Evolutionary conservation across 495 filamentous ascomycete genomes (phyloP).

Genomic region (Xylaria nigripes): DNA sequence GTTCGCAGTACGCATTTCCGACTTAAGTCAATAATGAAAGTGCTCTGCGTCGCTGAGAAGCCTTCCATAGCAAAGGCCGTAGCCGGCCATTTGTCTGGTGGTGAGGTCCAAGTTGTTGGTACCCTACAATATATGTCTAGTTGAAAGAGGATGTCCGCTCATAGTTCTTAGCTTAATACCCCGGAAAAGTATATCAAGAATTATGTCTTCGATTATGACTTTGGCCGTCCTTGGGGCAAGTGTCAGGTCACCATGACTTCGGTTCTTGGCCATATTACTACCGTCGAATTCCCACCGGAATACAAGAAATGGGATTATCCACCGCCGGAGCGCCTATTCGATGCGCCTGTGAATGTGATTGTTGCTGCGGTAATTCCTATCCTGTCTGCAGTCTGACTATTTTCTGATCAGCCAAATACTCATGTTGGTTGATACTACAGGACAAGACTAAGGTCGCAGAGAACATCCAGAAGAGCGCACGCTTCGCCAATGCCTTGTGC

Average conservation of each 20-base stretch:
- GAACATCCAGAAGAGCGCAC: slow-evolving; percentile 76
- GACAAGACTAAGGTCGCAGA: slow-evolving; percentile 71
- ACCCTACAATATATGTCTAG: neutral
- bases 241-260: slow-evolving; percentile 87
- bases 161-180: slow-evolving; percentile 38
- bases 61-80: slow-evolving; percentile 94
- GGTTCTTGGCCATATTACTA: slow-evolving; percentile 77
- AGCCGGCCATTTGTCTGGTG: slow-evolving; percentile 76
- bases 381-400: neutral
- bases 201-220: slow-evolving; percentile 84
- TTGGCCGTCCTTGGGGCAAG: slow-evolving; percentile 69
- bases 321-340: slow-evolving; percentile 70
- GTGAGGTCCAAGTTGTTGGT: slow-evolving; percentile 60
- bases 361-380: slow-evolving; percentile 50
- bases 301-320: slow-evolving; percentile 76
- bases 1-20: slow-evolving; percentile 3
- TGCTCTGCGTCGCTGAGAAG: slow-evolving; percentile 95
- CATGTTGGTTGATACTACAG: slow-evolving; percentile 33
- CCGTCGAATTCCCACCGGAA: slow-evolving; percentile 57
- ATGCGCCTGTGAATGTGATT: slow-evolving; percentile 60
- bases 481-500: slow-evolving; percentile 59
- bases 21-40: slow-evolving; percentile 37
- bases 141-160: neutral
- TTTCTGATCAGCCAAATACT: neutral
- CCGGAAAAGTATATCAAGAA: slow-evolving; percentile 81